Percentiles rank a stretch among this genome's conserved stretches.
Evolutionary conservation across 768 basidiomycete species (phyloP).

Genomic region (Amanita thiersii): DNA sequence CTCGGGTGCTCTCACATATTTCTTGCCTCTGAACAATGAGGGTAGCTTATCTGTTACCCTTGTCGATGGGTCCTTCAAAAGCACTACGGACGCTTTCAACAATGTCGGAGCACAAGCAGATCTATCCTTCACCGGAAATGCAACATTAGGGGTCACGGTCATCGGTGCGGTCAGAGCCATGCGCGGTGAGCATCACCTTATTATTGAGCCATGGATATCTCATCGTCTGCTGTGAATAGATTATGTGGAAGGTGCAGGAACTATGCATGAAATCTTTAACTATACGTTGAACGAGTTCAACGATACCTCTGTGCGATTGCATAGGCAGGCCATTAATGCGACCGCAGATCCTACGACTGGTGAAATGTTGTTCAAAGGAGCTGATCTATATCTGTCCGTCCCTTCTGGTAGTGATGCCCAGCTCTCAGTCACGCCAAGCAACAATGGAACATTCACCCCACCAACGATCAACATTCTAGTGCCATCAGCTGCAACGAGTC

Average conservation of each 20-base stretch:
- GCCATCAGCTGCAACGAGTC: slow-evolving; percentile 10
- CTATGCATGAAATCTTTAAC: slow-evolving; percentile 35
- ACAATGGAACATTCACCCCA: slow-evolving; percentile 22
- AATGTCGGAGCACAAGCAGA: slow-evolving; percentile 31
- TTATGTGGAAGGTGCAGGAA: slow-evolving; percentile 32
- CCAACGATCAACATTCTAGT: slow-evolving; percentile 27
- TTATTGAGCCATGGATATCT: not conserved
- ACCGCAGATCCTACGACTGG: slow-evolving; percentile 11
- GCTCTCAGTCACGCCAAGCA: slow-evolving; percentile 23
- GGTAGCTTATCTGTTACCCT: slow-evolving; percentile 12
- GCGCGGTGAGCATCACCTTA: slow-evolving; percentile 18
- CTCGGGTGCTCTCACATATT: slow-evolving; percentile 32
- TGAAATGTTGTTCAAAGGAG: slow-evolving; percentile 15
- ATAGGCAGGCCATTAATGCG: slow-evolving; percentile 33
- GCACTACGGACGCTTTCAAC: slow-evolving; percentile 14
- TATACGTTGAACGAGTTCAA: slow-evolving; percentile 29
- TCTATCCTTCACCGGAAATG: slow-evolving; percentile 23
- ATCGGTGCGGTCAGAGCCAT: slow-evolving; percentile 34
- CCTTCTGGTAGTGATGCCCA: slow-evolving; percentile 17
- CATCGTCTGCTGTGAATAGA: slow-evolving; percentile 14
- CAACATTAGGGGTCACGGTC: slow-evolving; percentile 31
- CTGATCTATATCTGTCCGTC: slow-evolving; percentile 22
- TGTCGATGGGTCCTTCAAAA: slow-evolving; percentile 13
- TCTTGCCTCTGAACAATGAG: slow-evolving; percentile 20
- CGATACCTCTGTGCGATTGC: slow-evolving; percentile 25